phyloP scores from a whole-genome alignment of 2,329 filamentous ascomycete genomes.

The Podosphaera aphanis region DNA sequence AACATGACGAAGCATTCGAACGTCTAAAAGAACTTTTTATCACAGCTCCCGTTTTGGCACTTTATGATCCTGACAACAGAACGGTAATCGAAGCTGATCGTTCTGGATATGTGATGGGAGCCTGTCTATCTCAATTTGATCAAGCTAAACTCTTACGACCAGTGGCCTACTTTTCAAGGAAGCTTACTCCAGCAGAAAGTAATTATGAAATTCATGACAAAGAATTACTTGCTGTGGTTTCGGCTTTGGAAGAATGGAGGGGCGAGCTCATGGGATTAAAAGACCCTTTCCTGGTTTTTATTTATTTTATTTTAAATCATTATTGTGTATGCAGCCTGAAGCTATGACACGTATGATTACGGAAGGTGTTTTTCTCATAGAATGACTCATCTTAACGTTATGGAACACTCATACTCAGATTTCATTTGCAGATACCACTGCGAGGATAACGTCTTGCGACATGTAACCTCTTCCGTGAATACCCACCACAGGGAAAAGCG shows the following conservation, averaged over 20 bases:
- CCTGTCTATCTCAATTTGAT: neutral
- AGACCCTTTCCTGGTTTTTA: neutral
- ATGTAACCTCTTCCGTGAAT: no score
- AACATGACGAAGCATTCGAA: neutral
- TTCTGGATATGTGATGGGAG: neutral
- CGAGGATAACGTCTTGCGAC: no score
- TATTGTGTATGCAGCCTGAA: no score
- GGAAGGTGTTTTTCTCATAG: no score
- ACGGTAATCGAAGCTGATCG: neutral
- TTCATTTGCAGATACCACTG: no score
- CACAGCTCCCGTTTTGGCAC: neutral
- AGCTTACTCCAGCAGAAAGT: neutral
- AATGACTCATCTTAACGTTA: no score
- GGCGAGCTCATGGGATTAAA: neutral
- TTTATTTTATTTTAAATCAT: no score
- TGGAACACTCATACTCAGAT: no score
- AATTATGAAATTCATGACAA: neutral
- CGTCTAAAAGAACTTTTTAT: neutral
- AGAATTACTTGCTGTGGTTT: neutral
- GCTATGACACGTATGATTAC: no score
- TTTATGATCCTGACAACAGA: neutral
- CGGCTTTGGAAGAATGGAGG: neutral
- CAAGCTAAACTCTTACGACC: neutral
- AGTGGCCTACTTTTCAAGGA: neutral
- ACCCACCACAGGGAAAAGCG: no score